Base-by-base conservation (phyloP, 345 rosid genomes). In the Psidium friedrichsthalianum region DNA sequence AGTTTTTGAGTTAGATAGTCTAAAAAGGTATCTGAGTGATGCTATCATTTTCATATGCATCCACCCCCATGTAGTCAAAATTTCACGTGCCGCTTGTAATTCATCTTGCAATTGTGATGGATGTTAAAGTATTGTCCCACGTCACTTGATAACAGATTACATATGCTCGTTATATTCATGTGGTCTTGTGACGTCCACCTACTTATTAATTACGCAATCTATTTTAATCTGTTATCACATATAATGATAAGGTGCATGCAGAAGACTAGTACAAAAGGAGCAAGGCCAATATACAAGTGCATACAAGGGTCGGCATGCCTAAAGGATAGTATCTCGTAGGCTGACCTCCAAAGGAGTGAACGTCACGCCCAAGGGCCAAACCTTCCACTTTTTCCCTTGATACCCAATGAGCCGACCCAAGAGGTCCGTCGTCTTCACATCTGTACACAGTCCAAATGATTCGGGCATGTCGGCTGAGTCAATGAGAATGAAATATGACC, bases 351-450 rank as follows among this genome's bases (percentile, higher is more conserved):
- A 44, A n/a, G 88, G 74, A 82, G 49, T 89, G 57, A 82, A 89
- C 12, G 55, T 64, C 4, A 86, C 36, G 15, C 89, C 89, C 88
- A n/a, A n/a, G n/a, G n/a, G n/a, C n/a, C 81, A 89, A 44, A n/a
- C 61, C 54, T 56, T 84, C 82, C n/a, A 86, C 11, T 49, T 49
- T 49, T 49, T 49, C 51, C 51, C 51, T 49, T 49, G 51, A 49
- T 49, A 10, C 11, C 51, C 51, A 0, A 49, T 9, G 51, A 27
- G 40, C 40, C 40, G 51, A 78, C 58, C 2, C 87, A 7, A 83
- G 89, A 29, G 88, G 87, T 84, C 87, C 69, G 81, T 89, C 89
- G 44, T 74, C 87, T 4, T 86, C 89, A 5, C 88, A 89, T 69
- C 92, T 90, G 92, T 85, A 57, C 53, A 25, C 32, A 51, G 78